Evolutionary conservation across 805 yeast species (phyloP).

Genomic region (Lachancea sp.): DNA sequence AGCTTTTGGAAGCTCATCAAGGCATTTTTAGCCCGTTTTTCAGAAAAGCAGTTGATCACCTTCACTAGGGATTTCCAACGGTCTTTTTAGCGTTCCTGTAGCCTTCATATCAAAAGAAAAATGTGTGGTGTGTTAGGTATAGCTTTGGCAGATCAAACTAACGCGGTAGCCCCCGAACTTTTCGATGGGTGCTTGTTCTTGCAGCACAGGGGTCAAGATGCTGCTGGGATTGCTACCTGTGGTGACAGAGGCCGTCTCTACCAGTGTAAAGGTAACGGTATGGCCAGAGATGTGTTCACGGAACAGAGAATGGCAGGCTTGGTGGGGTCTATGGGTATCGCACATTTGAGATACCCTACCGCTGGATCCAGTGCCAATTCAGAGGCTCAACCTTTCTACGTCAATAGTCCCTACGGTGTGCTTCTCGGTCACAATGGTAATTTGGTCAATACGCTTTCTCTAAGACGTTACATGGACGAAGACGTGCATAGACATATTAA

Average conservation of each 20-base stretch:
- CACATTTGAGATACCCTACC: conserved; percentile 93
- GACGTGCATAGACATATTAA: conserved; percentile 94
- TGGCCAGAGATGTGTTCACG: conserved; percentile 97
- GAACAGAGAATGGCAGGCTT: conserved; percentile 68
- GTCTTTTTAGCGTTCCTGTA: neutral
- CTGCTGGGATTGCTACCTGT: conserved; percentile 97
- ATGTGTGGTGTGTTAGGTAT: conserved; percentile 97
- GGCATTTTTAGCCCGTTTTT: neutral
- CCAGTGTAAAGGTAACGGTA: conserved; percentile 98
- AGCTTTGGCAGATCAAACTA: conserved; percentile 66
- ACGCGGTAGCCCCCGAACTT: conserved; percentile 78
- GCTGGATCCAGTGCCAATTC: conserved; percentile 94
- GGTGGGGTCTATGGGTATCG: conserved; percentile 91
- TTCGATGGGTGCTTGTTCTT: conserved; percentile 88
- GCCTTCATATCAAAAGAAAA: conserved; percentile 2
- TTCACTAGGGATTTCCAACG: neutral
- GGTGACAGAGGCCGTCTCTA: conserved; percentile 89
- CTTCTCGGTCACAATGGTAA: conserved; percentile 91
- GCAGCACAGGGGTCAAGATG: conserved; percentile 98
- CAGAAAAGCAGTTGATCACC: neutral
- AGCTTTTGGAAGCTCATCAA: neutral
- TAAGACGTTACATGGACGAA: conserved; percentile 78
- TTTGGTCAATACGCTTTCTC: conserved; percentile 75
- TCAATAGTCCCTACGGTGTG: conserved; percentile 94
- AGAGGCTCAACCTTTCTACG: conserved; percentile 98